Evolutionary conservation across 1,284 basidiomycete species (phyloP), one percentile per base, ranked within the genome.

Genomic region (Tranzscheliella williamsii): DNA sequence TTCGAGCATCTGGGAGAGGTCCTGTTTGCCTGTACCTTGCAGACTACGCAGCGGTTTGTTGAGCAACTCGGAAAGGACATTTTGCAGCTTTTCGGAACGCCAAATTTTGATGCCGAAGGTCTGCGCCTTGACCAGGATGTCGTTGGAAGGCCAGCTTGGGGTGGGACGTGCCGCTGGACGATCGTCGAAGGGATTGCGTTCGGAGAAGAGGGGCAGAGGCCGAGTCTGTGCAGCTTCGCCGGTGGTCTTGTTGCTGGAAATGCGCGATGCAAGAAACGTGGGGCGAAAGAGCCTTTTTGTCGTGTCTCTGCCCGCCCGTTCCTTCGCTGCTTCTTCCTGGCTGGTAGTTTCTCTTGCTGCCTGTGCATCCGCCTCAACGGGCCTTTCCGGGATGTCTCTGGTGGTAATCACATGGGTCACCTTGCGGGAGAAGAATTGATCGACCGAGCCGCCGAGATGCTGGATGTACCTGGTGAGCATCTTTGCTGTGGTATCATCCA

Each of bases 41-140:
- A 48, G 18, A 24, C 54, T 39, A 36, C 46, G 58, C n/a, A 49
- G 44, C 35, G 51, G 38, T 37, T 56, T 57, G 47, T 58, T 47
- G 11, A 62, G 15, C 4, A 64, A 42, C 45, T 56, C 47, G 17
- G 38, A 40, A 21, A 65, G 43, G 24, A 62, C 46, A 11, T 49
- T 64, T 46, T 50, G 53, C 21, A 53, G 64, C 56, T 66, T 73
- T 21, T 84, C 79, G 5, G 86, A 81, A 30, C 80, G 85, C 93
- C 95, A 98, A 23, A 97, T 85, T 79, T 96, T 97, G 78, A 91
- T 88, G 27, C 85, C 84, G 63, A 89, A 87, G 26, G 83, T 82
- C 38, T 85, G 80, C 2, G 92, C 91, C 75, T 92, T 90, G 46
- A 83, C 79, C 4, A 90, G 82, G 24, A 92, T 82, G 47, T 83